Evolutionary conservation across 176 grass and related monocot genomes (phyloP).

Genomic region (Ampelocalamus luodianensis): DNA sequence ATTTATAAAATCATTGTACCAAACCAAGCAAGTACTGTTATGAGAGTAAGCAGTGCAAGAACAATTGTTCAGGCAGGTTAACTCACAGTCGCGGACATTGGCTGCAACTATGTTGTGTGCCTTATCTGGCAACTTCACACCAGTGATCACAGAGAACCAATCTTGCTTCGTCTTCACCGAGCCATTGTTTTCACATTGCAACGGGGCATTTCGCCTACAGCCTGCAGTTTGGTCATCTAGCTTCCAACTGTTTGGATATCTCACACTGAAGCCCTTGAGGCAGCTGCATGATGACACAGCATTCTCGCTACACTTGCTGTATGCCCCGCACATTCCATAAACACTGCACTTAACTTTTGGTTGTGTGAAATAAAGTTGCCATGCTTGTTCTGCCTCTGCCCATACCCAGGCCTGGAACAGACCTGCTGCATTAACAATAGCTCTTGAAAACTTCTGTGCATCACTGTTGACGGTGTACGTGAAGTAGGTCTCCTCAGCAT

Average conservation of each 20-base stretch:
- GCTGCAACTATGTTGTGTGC: not conserved
- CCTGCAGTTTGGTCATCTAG: slow-evolving; percentile 31
- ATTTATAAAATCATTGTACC: slow-evolving; percentile 45
- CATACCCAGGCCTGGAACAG: not conserved
- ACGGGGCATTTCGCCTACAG: slow-evolving; percentile 32
- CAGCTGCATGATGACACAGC: slow-evolving; percentile 36
- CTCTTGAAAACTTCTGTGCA: too few species aligned
- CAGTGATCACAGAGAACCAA: slow-evolving; percentile 24
- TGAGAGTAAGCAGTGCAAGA: slow-evolving; percentile 51
- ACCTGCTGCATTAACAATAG: not conserved
- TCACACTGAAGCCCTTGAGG: slow-evolving; percentile 37
- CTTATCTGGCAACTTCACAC: slow-evolving; percentile 33
- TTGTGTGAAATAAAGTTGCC: not conserved
- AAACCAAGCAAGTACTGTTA: slow-evolving; percentile 41
- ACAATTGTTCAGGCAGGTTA: slow-evolving; percentile 40
- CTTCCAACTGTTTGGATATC: slow-evolving; percentile 34
- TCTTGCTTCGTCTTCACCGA: not conserved
- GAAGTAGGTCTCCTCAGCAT: slow-evolving; percentile 45
- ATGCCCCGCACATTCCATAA: slow-evolving; percentile 33
- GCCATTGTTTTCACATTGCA: slow-evolving; percentile 30
- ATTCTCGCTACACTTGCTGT: slow-evolving; percentile 44
- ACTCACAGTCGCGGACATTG: slow-evolving; percentile 16
- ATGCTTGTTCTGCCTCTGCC: slow-evolving; percentile 11
- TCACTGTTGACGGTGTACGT: not conserved
- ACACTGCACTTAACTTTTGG: slow-evolving; percentile 42